A percentile compares a stretch with the other conserved stretches of the same genome.
Evolutionary conservation across 306 rosid genomes (phyloP).

Genomic region (Lupinus albus): DNA sequence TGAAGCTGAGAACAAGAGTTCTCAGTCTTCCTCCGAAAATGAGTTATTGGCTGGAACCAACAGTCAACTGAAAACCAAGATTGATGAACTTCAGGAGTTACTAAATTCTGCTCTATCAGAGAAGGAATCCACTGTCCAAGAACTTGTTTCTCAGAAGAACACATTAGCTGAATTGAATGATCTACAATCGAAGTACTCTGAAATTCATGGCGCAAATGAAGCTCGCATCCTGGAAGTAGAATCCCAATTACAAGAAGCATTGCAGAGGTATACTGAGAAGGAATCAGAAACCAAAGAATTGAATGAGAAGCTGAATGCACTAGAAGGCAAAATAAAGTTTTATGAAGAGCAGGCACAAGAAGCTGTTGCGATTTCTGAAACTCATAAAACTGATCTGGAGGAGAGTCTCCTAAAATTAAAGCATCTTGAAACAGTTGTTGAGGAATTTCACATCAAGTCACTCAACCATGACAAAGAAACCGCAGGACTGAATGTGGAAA

Average conservation of each 20-base stretch:
- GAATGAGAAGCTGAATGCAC: conserved; percentile 58
- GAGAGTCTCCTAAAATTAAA: conserved; percentile 63
- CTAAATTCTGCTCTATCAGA: conserved; percentile 61
- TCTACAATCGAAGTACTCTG: conserved; percentile 65
- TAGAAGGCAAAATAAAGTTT: conserved; percentile 58
- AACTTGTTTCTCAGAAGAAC: conserved; percentile 70
- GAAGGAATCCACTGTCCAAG: conserved; percentile 60
- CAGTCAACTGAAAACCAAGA: conserved; percentile 71
- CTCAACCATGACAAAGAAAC: conserved; percentile 62
- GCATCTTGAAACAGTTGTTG: conserved; percentile 63
- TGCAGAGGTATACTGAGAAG: conserved; percentile 56
- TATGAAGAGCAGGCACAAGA: conserved; percentile 56
- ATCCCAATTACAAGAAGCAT: conserved; percentile 65
- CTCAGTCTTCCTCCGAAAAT: conserved; percentile 68
- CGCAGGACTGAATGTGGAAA: conserved; percentile 59
- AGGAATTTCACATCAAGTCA: conserved; percentile 64
- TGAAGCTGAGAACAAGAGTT: conserved; percentile 63
- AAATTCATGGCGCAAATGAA: conserved; percentile 59
- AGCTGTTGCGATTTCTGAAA: conserved; percentile 50
- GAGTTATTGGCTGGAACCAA: conserved; percentile 77
- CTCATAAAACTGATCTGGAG: conserved; percentile 59
- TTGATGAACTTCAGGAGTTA: conserved; percentile 77
- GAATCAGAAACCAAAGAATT: conserved; percentile 78
- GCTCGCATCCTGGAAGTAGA: conserved; percentile 56
- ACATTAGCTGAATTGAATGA: conserved; percentile 65